Conservation (phyloP, 768 basidiomycete species). For the Lactarius tabidus region DNA sequence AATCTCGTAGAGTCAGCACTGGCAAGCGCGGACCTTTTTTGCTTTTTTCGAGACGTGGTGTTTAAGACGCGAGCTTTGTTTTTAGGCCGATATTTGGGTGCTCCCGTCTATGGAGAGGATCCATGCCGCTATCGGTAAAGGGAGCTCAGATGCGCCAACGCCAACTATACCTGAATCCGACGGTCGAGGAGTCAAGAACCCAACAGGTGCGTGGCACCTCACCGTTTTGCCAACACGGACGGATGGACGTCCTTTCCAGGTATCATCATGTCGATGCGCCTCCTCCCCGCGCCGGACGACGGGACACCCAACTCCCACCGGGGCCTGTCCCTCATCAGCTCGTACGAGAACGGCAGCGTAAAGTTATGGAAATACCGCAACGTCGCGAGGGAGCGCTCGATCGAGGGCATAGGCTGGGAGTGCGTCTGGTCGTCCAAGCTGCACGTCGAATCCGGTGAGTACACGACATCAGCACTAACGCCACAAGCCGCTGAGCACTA, state of each 20-base stretch:
- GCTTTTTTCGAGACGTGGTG: background rate
- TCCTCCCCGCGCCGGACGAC: conserved; percentile 37
- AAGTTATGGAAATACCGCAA: conserved; percentile 52
- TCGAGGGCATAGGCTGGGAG: conserved; percentile 75
- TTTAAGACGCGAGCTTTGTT: background rate
- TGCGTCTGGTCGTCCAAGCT: conserved; percentile 59
- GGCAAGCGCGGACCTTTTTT: conserved; percentile 39
- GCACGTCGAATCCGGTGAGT: conserved; percentile 71
- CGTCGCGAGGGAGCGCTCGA: conserved; percentile 42
- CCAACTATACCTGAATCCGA: conserved; percentile 35
- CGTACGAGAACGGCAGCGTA: conserved; percentile 89
- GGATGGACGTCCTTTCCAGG: conserved; percentile 42
- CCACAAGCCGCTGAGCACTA: background rate
- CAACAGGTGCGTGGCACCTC: conserved; percentile 51
- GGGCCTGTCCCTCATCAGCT: conserved; percentile 61
- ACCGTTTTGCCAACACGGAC: background rate
- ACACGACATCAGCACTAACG: background rate
- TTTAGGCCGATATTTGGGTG: conserved; percentile 83
- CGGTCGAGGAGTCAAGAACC: conserved; percentile 45
- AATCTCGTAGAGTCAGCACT: conserved; percentile 86
- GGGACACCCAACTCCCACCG: conserved; percentile 33
- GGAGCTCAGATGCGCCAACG: conserved; percentile 30
- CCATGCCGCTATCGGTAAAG: conserved; percentile 82
- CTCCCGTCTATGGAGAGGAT: conserved; percentile 64
- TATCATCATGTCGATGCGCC: conserved; percentile 84